Evolutionary conservation across 2,329 filamentous ascomycete species (phyloP), one percentile per base, ranked within the genome.

Genomic region (Diaporthe humulicola): DNA sequence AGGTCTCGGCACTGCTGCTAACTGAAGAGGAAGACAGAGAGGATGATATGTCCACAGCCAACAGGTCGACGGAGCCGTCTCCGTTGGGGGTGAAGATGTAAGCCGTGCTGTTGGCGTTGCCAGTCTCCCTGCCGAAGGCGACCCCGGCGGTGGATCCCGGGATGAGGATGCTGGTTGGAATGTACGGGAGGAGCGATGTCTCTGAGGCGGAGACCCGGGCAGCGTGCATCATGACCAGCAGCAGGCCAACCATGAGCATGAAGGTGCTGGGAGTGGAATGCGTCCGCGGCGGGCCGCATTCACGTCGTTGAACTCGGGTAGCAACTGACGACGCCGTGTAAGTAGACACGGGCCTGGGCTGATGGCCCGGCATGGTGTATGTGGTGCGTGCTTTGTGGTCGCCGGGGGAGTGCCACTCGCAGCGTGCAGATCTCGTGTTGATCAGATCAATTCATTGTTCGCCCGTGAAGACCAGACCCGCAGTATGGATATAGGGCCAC

Each of bases 141-240:
- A 85, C 82, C 76, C 70, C 45, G 58, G 58, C 36, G 25, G 89
- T 87, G 71, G 86, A 82, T 74, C 83, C 80, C 9, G 89, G 86
- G 60, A 91, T 87, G 74, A 96, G 89, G 70, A 97, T 88, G 40
- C 90, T 91, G 0, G 95, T 95, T 3, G 95, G 93, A 73, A 92
- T 92, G 85, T 97, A 98, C 36, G 95, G 95, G 70, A 95, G 88
- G 66, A 82, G 82, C 79, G 87, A 85, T 70, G 87, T 86, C 9
- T 83, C 79, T 50, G 80, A 76, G 50, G 79, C 73, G 57, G 71
- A 64, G 73, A 52, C 73, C 36, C 54, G 50, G 45, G 71, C 67
- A 38, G 73, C 50, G 61, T 58, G 58, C 75, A 66, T 75, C 66
- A 66, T 70, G 60, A 60, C 36, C 57, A 76, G 61, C 38, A 76